Evolutionary conservation across 106 monocot species (phyloP), one percentile per base, ranked within the genome.

Genomic region (Dendrobium chrysotoxum): DNA sequence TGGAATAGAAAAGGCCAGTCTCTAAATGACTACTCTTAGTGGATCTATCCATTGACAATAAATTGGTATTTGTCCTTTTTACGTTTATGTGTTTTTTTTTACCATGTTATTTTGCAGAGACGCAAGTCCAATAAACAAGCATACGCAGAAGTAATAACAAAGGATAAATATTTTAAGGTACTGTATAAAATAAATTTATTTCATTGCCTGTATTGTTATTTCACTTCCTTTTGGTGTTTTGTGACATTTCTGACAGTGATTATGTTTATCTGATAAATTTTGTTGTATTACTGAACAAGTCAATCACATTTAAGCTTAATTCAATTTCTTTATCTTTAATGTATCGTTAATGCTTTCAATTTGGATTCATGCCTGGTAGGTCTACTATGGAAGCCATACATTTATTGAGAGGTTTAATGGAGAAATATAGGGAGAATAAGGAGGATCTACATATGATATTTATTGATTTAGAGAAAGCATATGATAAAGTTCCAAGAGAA

Each of bases 131-230:
- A 98, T 83, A 98, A 98, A 81, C 91, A 98, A 87, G 91, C 91
- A 38, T 92, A 89, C 88, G 50, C 81, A 76, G 98, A 98, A 84
- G 87, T 98, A 25, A 95, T 98, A 50, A 81, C 81, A 66, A 98
- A 95, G 85, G 91, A 95, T 83, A 98, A 98, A 81, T 84, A 81
- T 85, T 92, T 87, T 89, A 98, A 98, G 97, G 95, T 95, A 72
- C 28, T 50, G 25, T 16, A 72, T n/a, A 76, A 76, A 46, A 3
- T 26, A 42, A 28, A 76, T 45, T 45, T 28, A 47, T 47, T 76
- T 46, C 47, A 2, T 25, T 47, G n/a, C 9, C 40, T 20, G 20
- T 47, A 21, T 25, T 28, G 15, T 41, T 50, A 26, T 47, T 76
- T 46, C 11, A 26, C 26, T 76, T 47, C 2, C 7, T 18, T 76